phyloP scores from a whole-genome alignment of 2,329 filamentous ascomycete species.

The Fusarium sp. region DNA sequence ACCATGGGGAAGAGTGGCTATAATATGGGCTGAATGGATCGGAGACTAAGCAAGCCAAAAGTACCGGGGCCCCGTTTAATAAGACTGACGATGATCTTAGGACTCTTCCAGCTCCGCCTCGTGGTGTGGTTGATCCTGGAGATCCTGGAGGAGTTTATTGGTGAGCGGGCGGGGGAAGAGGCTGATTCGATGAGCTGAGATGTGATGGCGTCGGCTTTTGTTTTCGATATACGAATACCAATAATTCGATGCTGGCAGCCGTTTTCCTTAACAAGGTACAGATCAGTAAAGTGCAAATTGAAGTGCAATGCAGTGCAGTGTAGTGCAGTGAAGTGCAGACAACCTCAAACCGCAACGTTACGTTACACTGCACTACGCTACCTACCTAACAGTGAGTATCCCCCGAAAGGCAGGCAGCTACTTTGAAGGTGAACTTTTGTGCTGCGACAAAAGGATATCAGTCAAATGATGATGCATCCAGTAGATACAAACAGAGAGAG shows the following conservation, averaged over 20 bases:
- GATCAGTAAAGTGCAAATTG: neutral
- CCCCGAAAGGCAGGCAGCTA: constrained; percentile 15
- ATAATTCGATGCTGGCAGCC: constrained; percentile 8
- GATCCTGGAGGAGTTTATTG: constrained; percentile 9
- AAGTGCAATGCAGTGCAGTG: neutral
- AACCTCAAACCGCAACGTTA: constrained; percentile 43
- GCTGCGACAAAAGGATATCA: neutral
- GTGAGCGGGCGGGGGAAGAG: constrained; percentile 3
- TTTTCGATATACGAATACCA: constrained; percentile 24
- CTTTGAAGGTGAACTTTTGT: constrained; percentile 12
- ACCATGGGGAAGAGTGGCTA: constrained; percentile 12
- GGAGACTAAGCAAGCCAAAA: constrained; percentile 7
- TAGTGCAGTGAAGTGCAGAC: constrained; percentile 5
- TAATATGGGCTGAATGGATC: constrained; percentile 1
- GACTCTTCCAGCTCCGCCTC: constrained; percentile 31
- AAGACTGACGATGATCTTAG: constrained; percentile 36
- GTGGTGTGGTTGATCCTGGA: constrained; percentile 17
- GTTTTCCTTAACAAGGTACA: neutral
- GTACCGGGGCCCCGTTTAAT: constrained; percentile 38
- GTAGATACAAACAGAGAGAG: neutral
- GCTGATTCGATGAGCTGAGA: constrained; percentile 13
- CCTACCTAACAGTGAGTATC: neutral
- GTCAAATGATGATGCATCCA: neutral
- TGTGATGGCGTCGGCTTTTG: constrained; percentile 10
- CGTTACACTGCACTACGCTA: constrained; percentile 38